These are phyloP conservation scores for Cyclotella sp. DNA, from an alignment of 108 stramenopile species.

Conservation along the genomic window DNA sequence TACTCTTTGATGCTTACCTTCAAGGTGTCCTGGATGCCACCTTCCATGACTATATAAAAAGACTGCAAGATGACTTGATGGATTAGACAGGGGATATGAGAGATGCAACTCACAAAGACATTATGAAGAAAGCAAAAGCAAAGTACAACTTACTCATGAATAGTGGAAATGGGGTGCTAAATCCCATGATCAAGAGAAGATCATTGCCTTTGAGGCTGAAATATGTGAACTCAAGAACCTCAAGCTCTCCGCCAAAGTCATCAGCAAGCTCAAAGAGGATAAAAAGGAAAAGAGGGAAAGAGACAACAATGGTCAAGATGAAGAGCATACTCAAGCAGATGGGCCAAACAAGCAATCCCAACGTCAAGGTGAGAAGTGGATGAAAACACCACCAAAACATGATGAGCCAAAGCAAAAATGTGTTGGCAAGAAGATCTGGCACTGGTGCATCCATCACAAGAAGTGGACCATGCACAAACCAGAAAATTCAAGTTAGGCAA, in stretches of 20 bases:
- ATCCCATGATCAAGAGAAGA: background rate
- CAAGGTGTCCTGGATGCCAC: background rate
- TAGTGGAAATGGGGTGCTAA: background rate
- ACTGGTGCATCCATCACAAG: too few relatives aligned
- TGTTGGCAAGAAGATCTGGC: too few relatives aligned
- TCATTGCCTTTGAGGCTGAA: background rate
- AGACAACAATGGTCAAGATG: background rate
- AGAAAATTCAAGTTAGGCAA: too few relatives aligned
- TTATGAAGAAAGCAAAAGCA: background rate
- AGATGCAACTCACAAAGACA: background rate
- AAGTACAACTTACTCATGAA: background rate
- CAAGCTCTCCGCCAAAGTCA: background rate
- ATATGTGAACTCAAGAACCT: background rate
- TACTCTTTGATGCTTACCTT: slow-evolving; percentile 5
- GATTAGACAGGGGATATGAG: too few relatives aligned
- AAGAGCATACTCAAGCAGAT: too few relatives aligned
- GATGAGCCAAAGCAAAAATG: too few relatives aligned
- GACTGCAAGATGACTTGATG: too few relatives aligned
- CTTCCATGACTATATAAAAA: background rate
- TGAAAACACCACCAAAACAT: too few relatives aligned
- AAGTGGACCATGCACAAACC: too few relatives aligned
- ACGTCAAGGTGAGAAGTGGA: too few relatives aligned
- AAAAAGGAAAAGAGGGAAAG: background rate
- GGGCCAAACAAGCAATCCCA: too few relatives aligned
- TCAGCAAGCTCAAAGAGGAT: background rate